Evolutionary conservation across 1,284 basidiomycete species (phyloP).

Genomic region (Anthracocystis panici-leucophaei): DNA sequence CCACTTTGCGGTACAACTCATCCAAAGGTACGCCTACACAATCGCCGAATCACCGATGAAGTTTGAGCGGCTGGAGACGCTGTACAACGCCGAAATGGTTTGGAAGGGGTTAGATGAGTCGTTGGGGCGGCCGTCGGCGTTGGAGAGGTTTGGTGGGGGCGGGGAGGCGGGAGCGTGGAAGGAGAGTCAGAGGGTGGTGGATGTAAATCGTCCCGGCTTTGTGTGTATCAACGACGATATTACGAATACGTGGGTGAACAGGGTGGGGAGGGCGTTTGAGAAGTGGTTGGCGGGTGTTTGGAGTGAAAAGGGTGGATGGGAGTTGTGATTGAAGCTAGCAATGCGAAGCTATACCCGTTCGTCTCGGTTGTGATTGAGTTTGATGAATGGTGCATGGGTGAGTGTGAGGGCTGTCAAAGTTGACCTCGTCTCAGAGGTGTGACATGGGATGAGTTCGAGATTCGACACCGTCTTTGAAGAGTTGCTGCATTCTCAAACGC

Average conservation of each 20-base stretch:
- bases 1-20: slow-evolving; percentile 33
- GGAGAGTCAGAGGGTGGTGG: slow-evolving; percentile 18
- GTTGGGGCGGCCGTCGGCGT: slow-evolving; percentile 3
- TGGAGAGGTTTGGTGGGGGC: slow-evolving; percentile 8
- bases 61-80: slow-evolving; percentile 43
- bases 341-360: no score
- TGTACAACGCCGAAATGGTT: slow-evolving; percentile 8
- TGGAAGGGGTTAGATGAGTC: slow-evolving; percentile 13
- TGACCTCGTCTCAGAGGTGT: no score
- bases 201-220: slow-evolving; percentile 15
- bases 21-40: slow-evolving; percentile 51
- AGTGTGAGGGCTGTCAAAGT: no score
- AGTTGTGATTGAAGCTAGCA: slow-evolving; percentile 11
- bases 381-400: no score
- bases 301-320: slow-evolving; percentile 35
- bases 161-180: slow-evolving; percentile 14
- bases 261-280: slow-evolving; percentile 20
- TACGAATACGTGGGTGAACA: slow-evolving; percentile 22
- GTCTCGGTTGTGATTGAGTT: no score
- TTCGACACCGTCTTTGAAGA: no score
- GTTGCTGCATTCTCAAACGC: no score
- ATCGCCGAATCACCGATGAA: slow-evolving; percentile 34
- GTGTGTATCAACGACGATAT: slow-evolving; percentile 53
- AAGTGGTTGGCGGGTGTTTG: slow-evolving; percentile 28
- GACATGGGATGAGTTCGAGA: no score